Percentiles rank a stretch among this genome's conserved stretches.
These are phyloP conservation scores for Ceratobasidium sp. DNA, from an alignment of 1,284 basidiomycete genomes.

Conservation along the genomic window DNA sequence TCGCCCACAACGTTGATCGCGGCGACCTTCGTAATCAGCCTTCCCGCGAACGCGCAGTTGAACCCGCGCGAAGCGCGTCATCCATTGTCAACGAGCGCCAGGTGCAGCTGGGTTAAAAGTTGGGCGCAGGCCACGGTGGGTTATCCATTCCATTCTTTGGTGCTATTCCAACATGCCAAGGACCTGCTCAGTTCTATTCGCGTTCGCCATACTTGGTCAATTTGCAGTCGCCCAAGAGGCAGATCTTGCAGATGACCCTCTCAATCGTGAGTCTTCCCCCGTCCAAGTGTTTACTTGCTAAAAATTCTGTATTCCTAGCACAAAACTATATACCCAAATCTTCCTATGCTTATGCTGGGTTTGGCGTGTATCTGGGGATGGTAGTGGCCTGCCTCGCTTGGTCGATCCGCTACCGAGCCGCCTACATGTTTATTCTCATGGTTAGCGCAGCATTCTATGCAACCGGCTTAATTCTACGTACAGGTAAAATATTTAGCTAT, in stretches of 20 bases:
- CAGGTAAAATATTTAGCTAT: background rate
- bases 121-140: background rate
- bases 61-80: slow-evolving; percentile 7
- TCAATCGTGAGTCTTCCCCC: slow-evolving; percentile 1
- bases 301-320: background rate
- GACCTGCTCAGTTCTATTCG: background rate
- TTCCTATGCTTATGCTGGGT: background rate
- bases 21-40: background rate
- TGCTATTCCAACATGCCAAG: background rate
- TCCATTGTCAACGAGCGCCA: background rate
- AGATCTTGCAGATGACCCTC: background rate
- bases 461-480: background rate
- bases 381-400: background rate
- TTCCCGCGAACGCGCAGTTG: background rate
- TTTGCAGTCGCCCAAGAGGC: background rate
- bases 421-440: slow-evolving; percentile 16
- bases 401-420: slow-evolving; percentile 20
- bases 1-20: background rate
- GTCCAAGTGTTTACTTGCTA: background rate
- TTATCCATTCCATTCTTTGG: too few species aligned
- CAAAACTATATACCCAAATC: background rate
- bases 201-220: background rate
- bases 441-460: slow-evolving; percentile 6
- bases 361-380: background rate
- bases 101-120: background rate